A percentile compares a stretch with the other conserved stretches of the same genome.
Evolutionary conservation across 805 yeast genomes (phyloP).

Genomic region (Pichia heedii): DNA sequence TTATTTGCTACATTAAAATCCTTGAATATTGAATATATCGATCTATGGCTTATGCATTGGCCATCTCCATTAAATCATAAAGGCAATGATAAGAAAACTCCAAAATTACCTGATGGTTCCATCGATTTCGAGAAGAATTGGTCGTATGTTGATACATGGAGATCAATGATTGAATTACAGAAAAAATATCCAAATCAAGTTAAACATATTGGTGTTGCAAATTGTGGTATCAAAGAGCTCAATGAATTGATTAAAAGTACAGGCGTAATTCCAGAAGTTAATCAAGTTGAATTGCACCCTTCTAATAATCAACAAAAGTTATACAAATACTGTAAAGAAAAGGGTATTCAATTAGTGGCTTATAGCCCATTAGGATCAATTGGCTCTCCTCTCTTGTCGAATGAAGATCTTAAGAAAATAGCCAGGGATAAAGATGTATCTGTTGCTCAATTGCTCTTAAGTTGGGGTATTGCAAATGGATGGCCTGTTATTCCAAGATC

Average conservation of each 20-base stretch:
- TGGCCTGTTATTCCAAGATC: slow-evolving; percentile 22
- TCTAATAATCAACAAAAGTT: slow-evolving; percentile 37
- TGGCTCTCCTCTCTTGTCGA: slow-evolving; percentile 31
- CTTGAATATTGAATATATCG: slow-evolving; percentile 38
- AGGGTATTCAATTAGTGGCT: slow-evolving; percentile 46
- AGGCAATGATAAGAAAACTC: slow-evolving; percentile 41
- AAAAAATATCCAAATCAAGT: slow-evolving; percentile 37
- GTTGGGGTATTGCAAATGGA: slow-evolving; percentile 24
- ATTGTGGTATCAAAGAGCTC: slow-evolving; percentile 47
- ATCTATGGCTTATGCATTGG: slow-evolving; percentile 43
- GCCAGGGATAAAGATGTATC: slow-evolving; percentile 44
- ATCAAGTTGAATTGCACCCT: slow-evolving; percentile 42
- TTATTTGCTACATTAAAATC: slow-evolving; percentile 32
- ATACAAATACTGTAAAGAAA: slow-evolving; percentile 31
- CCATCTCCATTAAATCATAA: slow-evolving; percentile 30
- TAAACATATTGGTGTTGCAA: slow-evolving; percentile 52
- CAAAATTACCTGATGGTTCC: slow-evolving; percentile 42
- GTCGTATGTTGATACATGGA: slow-evolving; percentile 61
- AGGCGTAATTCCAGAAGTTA: slow-evolving; percentile 35
- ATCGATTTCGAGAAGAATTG: slow-evolving; percentile 14
- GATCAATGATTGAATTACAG: slow-evolving; percentile 64
- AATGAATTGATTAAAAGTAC: slow-evolving; percentile 31
- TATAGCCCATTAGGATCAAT: slow-evolving; percentile 49
- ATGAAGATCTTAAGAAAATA: slow-evolving; percentile 24
- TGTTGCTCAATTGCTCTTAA: slow-evolving; percentile 45